Percentiles rank a stretch among this genome's conserved stretches.
These are phyloP conservation scores for Pythium dissotocum DNA, from an alignment of 352 stramenopile genomes.

Conservation along the genomic window DNA sequence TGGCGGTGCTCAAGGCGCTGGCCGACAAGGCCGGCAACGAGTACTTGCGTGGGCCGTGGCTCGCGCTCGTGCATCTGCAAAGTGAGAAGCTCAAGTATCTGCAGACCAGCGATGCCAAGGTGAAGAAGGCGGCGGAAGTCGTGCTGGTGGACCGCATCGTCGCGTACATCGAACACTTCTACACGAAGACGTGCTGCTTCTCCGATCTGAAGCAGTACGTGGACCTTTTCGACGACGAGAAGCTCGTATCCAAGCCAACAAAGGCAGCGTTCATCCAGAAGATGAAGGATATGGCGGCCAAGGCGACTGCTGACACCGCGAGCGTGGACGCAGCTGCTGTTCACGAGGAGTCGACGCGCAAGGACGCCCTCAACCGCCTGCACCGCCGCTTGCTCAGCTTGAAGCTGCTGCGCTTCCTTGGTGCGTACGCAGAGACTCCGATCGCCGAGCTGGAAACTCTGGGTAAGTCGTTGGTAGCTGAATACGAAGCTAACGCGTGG, in stretches of 20 bases:
- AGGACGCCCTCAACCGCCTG: conserved; percentile 47
- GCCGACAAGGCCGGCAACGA: conserved; percentile 48
- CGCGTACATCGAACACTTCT: conserved; percentile 67
- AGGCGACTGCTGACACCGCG: conserved; percentile 12
- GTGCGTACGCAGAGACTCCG: conserved; percentile 37
- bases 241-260: conserved; percentile 33
- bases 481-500: conserved; percentile 74
- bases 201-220: conserved; percentile 84
- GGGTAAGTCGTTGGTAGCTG: conserved; percentile 48
- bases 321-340: conserved; percentile 14
- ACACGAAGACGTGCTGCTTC: conserved; percentile 85
- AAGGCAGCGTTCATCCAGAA: conserved; percentile 45
- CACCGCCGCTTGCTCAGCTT: conserved; percentile 61
- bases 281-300: conserved; percentile 32
- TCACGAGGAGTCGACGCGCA: conserved; percentile 34
- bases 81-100: conserved; percentile 49
- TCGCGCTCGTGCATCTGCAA: conserved; percentile 62
- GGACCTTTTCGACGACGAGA: conserved; percentile 32
- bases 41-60: conserved; percentile 62
- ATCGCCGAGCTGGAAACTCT: conserved; percentile 39
- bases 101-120: conserved; percentile 4
- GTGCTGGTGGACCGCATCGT: conserved; percentile 52
- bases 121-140: conserved; percentile 33
- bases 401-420: conserved; percentile 75
- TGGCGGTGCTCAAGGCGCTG: conserved; percentile 46